Evolutionary conservation across 805 yeast species (phyloP).

Genomic region (Phaffomyces antillensis): DNA sequence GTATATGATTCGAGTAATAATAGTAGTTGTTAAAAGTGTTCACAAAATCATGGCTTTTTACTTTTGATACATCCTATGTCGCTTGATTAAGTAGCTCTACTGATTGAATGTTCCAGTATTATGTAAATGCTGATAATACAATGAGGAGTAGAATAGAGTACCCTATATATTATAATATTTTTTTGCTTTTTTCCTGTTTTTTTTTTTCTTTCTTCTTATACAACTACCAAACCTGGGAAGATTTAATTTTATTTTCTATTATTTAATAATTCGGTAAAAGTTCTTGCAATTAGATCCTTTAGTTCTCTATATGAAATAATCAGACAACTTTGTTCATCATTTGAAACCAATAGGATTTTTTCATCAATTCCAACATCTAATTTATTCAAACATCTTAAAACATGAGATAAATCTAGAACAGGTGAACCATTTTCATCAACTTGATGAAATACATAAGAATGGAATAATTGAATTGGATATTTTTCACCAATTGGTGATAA

Average conservation of each 20-base stretch:
- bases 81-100: too few species aligned
- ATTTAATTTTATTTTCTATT: constrained; percentile 1
- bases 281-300: constrained; percentile 59
- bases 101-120: too few species aligned
- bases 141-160: too few species aligned
- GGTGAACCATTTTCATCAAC: constrained; percentile 72
- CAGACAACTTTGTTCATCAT: constrained; percentile 80
- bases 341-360: constrained; percentile 67
- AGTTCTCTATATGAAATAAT: constrained; percentile 82
- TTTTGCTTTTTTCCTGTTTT: background rate
- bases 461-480: constrained; percentile 66
- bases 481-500: constrained; percentile 76
- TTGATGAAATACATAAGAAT: constrained; percentile 83
- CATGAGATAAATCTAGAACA: constrained; percentile 74
- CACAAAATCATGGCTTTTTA: too few species aligned
- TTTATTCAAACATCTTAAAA: constrained; percentile 72
- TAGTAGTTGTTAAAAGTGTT: too few species aligned
- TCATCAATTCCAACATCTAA: constrained; percentile 91
- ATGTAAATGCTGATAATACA: too few species aligned
- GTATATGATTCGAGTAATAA: too few species aligned
- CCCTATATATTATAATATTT: too few species aligned
- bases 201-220: background rate
- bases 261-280: constrained; percentile 44
- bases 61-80: too few species aligned
- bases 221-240: background rate